Evolutionary conservation across 176 grass and related monocot genomes (phyloP).

Genomic region (Oryza brachyantha): DNA sequence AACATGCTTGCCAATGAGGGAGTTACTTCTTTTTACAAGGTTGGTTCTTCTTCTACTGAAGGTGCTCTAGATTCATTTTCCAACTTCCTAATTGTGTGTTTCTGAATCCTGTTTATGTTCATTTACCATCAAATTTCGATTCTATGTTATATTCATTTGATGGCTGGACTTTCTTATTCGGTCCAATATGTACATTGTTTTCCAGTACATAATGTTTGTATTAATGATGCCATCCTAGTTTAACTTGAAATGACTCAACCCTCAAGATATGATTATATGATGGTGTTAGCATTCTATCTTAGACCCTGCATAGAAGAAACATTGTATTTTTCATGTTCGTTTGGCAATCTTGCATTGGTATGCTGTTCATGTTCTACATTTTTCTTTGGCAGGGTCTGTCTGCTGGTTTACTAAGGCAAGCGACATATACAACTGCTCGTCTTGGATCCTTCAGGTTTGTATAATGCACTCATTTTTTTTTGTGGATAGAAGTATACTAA

Average conservation of each 20-base stretch:
- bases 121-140: not conserved
- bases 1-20: conserved; percentile 90
- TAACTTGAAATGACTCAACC: not conserved
- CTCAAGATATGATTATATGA: no score
- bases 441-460: conserved; percentile 95
- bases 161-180: not conserved
- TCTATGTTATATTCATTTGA: not conserved
- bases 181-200: not conserved
- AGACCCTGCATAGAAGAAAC: no score
- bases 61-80: not conserved
- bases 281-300: not conserved
- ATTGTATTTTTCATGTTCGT: not conserved
- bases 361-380: conserved; percentile 27
- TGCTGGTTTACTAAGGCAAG: conserved; percentile 94
- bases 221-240: not conserved
- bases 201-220: not conserved
- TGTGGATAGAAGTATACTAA: not conserved
- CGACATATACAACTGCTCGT: conserved; percentile 88
- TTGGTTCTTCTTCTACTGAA: conserved; percentile 16
- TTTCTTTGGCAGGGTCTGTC: conserved; percentile 74
- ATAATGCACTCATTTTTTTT: not conserved
- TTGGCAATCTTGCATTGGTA: not conserved
- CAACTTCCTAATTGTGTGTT: not conserved
- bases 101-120: not conserved
- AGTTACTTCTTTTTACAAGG: conserved; percentile 77